Percentiles rank a stretch among this genome's conserved stretches.
Conservation (phyloP, 306 rosid species). For the Sesbania bispinosa region DNA sequence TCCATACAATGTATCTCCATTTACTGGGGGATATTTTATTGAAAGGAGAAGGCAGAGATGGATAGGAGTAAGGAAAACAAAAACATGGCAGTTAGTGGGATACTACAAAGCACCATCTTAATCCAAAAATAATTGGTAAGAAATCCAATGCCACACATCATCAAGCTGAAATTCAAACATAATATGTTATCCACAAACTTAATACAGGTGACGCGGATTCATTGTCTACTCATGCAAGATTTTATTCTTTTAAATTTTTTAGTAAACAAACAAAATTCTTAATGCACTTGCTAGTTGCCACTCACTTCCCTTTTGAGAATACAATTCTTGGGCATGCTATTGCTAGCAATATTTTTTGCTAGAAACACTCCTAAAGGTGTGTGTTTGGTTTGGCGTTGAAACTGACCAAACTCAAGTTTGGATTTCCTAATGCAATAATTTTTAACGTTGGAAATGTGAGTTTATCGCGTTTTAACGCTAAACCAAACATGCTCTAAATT, state of each 20-base stretch:
- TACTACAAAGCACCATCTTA: not conserved
- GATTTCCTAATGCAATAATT: too few species aligned
- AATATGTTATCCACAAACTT: too few species aligned
- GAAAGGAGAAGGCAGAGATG: not conserved
- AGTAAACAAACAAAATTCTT: not conserved
- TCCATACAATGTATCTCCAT: not conserved
- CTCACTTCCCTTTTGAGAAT: not conserved
- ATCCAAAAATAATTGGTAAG: not conserved
- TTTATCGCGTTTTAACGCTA: too few species aligned
- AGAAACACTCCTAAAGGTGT: too few species aligned
- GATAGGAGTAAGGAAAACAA: not conserved
- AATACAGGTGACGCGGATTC: too few species aligned
- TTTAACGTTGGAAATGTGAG: too few species aligned
- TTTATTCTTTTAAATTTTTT: not conserved
- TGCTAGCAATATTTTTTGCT: too few species aligned
- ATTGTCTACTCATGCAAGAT: too few species aligned
- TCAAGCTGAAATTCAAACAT: too few species aligned
- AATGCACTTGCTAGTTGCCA: not conserved
- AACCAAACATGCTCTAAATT: too few species aligned
- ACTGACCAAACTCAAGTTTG: too few species aligned
- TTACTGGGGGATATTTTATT: not conserved
- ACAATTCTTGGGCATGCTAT: not conserved
- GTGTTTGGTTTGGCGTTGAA: too few species aligned
- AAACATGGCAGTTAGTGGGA: not conserved
- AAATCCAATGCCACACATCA: not conserved